Base-by-base conservation (phyloP, 2,329 filamentous ascomycete species). In the Fusarium foetens region DNA sequence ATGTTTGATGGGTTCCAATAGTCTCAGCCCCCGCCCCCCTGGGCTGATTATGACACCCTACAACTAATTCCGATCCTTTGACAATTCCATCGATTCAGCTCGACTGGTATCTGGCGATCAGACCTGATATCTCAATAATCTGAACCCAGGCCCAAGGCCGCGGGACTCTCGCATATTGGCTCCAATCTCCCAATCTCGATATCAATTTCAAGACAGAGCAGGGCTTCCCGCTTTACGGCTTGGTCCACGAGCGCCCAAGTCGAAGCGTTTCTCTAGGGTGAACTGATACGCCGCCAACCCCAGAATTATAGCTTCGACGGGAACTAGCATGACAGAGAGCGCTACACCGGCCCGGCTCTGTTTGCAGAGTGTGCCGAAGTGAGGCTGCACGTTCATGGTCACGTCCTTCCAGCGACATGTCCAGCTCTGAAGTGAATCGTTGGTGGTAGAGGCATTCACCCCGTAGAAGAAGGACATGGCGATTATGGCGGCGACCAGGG, bases 351-450 rank as follows among this genome's bases (percentile, higher is more conserved):
- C 86, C 75, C 84, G 83, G 79, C 84, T 89, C 80, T 91, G 85
- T 66, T 80, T 83, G 80, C 89, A 91, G 54, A 91, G 79, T 0
- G 84, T 85, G 21, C 83, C 84, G 75, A 89, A 91, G 75, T 88
- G 82, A 35, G 90, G 89, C 68, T 84, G 80, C 39, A 81, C 76
- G 21, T 75, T 73, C 87, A 91, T 90, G 66, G 80, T 78, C n/a
- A 90, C 81, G 27, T 82, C 75, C 13, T 81, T 79, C 89, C 89
- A 91, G 70, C 88, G 87, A 79, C 89, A 91, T 43, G 85, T 87
- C 89, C 89, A 91, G 79, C 87, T 89, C 76, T 90, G 83, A 16
- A 91, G 79, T 11, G 87, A 89, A 76, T 89, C 87, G 65, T 82
- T 81, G 13, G 82, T 83, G 19, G 79, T 80, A 7, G 89, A 90